Evolutionary conservation across 2,329 filamentous ascomycete genomes (phyloP), one percentile per base, ranked within the genome.

Genomic region (Clathrospora elynae): DNA sequence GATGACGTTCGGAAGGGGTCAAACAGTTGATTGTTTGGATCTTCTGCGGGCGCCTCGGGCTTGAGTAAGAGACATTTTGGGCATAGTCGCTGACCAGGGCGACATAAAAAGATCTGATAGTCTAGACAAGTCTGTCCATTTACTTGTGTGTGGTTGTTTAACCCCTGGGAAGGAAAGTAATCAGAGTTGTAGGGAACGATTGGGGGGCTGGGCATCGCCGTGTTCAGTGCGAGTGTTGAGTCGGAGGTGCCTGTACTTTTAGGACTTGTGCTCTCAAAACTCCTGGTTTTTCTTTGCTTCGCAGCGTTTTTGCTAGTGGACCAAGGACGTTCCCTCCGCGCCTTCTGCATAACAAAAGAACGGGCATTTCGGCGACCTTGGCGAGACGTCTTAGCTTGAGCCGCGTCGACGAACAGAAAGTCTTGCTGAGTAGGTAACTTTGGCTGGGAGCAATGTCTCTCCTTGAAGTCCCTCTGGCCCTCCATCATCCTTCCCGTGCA

Each of bases 271-370:
- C 46, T 47, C 44, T 59, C 59, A 9, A 53, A 53, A 32, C 55
- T 62, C 8, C 22, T 41, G 4, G 41, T 26, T 32, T 53, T 64
- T 29, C 59, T 55, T 43, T 64, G 59, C 46, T 67, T 70, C 25
- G 59, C 52, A 24, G 60, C 56, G 49, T 68, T 56, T 53, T 69
- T 70, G 59, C 68, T 71, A 24, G 68, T 71, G 2, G 67, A 71
- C 68, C 68, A 71, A 40, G 66, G 66, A 16, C 61, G 57, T 45
- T 70, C 66, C 44, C 61, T 64, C 17, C 68, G 57, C 17, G 66
- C 68, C 35, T 64, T 69, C 53, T 69, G 66, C 68, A 71, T 70
- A 13, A 71, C 67, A 53, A 70, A 70, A 28, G 68, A 70, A 40
- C 68, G 67, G 59, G 66, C 67, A 66, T 67, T 67, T 35, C 66